Percentiles rank a stretch among this genome's conserved stretches.
phyloP scores from a whole-genome alignment of 805 yeast genomes.

The Metschnikowia bowlesiae region DNA sequence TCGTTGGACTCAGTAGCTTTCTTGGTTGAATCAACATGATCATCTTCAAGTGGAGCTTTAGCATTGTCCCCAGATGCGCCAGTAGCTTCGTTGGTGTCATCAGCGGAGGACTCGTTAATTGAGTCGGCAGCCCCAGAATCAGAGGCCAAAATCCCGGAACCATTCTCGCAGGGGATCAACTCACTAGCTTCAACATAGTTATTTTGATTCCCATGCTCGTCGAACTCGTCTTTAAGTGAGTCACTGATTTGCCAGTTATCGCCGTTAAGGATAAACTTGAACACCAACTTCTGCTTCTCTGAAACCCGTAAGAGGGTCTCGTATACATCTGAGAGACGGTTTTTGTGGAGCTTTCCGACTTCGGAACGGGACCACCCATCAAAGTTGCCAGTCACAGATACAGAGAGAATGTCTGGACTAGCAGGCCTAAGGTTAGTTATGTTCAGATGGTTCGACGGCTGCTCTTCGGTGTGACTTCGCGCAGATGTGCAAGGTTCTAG shows the following conservation, averaged over 20 bases:
- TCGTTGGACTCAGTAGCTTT: neutral
- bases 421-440: constrained; percentile 14
- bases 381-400: constrained; percentile 39
- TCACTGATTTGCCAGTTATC: constrained; percentile 27
- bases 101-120: too few species aligned
- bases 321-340: constrained; percentile 15
- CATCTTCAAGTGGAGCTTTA: neutral
- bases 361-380: constrained; percentile 34
- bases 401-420: constrained; percentile 16
- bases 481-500: too few species aligned
- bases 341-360: constrained; percentile 11
- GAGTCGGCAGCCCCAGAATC: too few species aligned
- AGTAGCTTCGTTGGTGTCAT: too few species aligned
- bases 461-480: too few species aligned
- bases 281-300: constrained; percentile 24
- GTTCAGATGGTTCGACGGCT: neutral
- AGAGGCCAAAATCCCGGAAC: neutral
- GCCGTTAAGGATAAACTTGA: constrained; percentile 37
- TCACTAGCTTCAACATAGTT: constrained; percentile 29
- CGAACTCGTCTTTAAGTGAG: constrained; percentile 23
- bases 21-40: neutral
- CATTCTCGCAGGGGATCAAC: constrained; percentile 11
- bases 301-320: constrained; percentile 20
- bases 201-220: constrained; percentile 34
- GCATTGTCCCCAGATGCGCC: neutral